A percentile compares a stretch with the other conserved stretches of the same genome.
Evolutionary conservation across 495 filamentous ascomycete species (phyloP).

Genomic region (Hyaloscypha hepaticicola): DNA sequence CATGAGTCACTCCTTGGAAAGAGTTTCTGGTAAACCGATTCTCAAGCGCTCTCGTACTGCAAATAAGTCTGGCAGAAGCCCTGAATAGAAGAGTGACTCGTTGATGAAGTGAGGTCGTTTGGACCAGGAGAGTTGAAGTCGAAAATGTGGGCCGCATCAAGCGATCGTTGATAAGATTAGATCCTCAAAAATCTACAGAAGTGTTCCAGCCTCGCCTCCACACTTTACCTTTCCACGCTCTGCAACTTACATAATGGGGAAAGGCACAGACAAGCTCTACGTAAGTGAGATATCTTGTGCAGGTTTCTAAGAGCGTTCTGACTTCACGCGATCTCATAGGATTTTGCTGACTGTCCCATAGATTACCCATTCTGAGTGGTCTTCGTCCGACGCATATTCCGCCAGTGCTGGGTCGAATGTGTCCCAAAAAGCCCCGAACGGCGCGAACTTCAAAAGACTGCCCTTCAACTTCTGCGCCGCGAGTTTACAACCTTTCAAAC

Average conservation of each 20-base stretch:
- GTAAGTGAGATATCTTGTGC: constrained; percentile 40
- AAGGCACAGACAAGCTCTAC: constrained; percentile 71
- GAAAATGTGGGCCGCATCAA: neutral
- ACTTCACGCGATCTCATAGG: constrained; percentile 8
- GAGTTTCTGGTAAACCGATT: neutral
- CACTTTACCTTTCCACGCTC: neutral
- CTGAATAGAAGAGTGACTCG: neutral
- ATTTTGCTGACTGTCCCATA: constrained; percentile 28
- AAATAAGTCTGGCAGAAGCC: neutral
- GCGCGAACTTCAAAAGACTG: constrained; percentile 76
- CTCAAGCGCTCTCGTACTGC: neutral
- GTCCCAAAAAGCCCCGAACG: constrained; percentile 49
- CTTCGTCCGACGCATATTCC: constrained; percentile 81
- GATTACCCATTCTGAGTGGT: constrained; percentile 96
- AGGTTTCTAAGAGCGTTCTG: neutral
- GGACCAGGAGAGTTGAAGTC: neutral
- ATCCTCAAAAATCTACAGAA: neutral
- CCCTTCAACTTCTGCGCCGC: constrained; percentile 99
- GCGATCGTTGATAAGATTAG: constrained; percentile 3
- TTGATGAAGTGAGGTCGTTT: neutral
- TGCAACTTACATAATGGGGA: constrained; percentile 24
- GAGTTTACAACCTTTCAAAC: constrained; percentile 86
- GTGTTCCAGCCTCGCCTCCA: neutral
- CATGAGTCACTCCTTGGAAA: no score
- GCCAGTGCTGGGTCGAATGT: constrained; percentile 73